These are phyloP conservation scores for Aspergillus pseudonomiae DNA, from an alignment of 2,329 filamentous ascomycete genomes.

Conservation along the genomic window DNA sequence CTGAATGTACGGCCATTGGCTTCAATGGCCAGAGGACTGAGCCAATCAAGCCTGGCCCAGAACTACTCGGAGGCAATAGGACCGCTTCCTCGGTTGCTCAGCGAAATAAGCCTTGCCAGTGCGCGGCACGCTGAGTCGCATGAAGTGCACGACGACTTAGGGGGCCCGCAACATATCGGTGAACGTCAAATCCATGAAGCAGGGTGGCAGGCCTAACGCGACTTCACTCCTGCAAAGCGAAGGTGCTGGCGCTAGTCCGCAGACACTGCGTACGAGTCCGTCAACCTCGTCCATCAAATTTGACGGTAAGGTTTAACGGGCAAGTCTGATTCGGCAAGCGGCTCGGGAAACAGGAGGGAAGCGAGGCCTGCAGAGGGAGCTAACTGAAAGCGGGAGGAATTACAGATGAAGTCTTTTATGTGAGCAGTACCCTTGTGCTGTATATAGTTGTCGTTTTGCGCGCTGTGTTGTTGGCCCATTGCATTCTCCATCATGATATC, in stretches of 20 bases:
- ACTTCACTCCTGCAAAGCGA: slow-evolving; percentile 20
- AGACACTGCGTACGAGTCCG: slow-evolving; percentile 19
- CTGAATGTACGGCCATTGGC: slow-evolving; percentile 24
- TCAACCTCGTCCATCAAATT: slow-evolving; percentile 20
- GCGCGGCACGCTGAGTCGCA: slow-evolving; percentile 27
- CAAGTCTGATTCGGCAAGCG: slow-evolving; percentile 25
- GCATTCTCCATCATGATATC: slow-evolving; percentile 14
- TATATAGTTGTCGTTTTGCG: neutral
- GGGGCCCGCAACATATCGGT: slow-evolving; percentile 25
- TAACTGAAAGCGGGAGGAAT: slow-evolving; percentile 30
- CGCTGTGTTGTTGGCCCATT: neutral
- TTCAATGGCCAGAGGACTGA: slow-evolving; percentile 29
- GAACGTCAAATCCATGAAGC: slow-evolving; percentile 20
- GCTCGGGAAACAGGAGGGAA: slow-evolving; percentile 23
- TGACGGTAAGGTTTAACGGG: slow-evolving; percentile 21
- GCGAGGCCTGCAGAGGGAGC: slow-evolving; percentile 21
- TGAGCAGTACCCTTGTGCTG: slow-evolving; percentile 13
- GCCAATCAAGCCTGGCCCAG: slow-evolving; percentile 41
- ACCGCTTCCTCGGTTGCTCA: slow-evolving; percentile 41
- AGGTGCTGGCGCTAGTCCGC: slow-evolving; percentile 2
- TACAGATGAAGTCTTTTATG: slow-evolving; percentile 33
- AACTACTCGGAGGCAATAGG: slow-evolving; percentile 41
- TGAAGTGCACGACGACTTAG: slow-evolving; percentile 17
- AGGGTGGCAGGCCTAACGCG: slow-evolving; percentile 27
- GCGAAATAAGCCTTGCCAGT: slow-evolving; percentile 36